Conservation (phyloP, 495 filamentous ascomycete genomes). For the Lichenothelia convexa region DNA sequence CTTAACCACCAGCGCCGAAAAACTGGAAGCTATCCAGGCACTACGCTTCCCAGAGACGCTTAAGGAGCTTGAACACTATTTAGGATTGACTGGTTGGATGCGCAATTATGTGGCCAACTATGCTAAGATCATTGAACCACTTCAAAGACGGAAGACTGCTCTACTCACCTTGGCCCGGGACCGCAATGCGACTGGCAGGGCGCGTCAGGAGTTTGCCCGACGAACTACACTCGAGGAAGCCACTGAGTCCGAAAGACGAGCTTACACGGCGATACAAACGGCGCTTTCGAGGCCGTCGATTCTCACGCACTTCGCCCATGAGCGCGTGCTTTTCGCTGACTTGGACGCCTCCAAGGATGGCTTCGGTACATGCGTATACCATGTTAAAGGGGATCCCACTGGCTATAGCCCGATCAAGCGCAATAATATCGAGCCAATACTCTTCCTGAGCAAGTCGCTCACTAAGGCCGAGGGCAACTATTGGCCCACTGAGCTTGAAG, state of each 20-base stretch:
- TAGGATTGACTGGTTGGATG: conserved; percentile 6
- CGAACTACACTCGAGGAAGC: neutral
- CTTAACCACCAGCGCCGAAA: conserved; percentile 11
- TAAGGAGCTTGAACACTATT: conserved; percentile 2
- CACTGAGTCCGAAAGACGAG: neutral
- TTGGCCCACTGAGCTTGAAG: conserved; percentile 1
- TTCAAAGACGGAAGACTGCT: neutral
- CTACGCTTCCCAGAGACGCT: conserved; percentile 1
- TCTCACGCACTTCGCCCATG: neutral
- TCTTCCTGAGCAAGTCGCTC: conserved; percentile 2
- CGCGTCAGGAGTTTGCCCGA: neutral
- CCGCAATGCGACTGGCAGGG: neutral
- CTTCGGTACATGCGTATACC: neutral
- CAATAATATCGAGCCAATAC: conserved; percentile 1
- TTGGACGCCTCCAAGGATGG: neutral
- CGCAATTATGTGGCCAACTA: conserved; percentile 2
- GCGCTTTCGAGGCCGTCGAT: neutral
- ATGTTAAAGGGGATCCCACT: neutral
- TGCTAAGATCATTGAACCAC: neutral
- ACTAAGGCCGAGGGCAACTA: neutral
- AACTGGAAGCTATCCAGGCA: conserved; percentile 8
- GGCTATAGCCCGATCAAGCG: neutral
- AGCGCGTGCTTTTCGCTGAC: neutral
- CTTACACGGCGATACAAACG: neutral
- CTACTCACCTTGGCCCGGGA: neutral